Percentiles rank a stretch among this genome's conserved stretches.
phyloP scores from a whole-genome alignment of 176 grass and related monocot genomes.

The Sorghum bicolor region Sorghum_bicolor_NCBIv3 NC_012870.2:68842001-68842500 shows the following conservation, averaged over 20 bases:
- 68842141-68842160: not conserved
- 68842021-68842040: not conserved
- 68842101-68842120: constrained; percentile 3
- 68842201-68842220: not conserved
- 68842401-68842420: constrained; percentile 13
- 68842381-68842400: constrained; percentile 37
- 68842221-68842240: not conserved
- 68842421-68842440: constrained; percentile 23
- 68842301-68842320: not conserved
- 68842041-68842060: not conserved
- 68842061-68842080: not conserved
- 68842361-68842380: constrained; percentile 36
- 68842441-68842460: constrained; percentile 22
- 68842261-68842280: constrained; percentile 32
- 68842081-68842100: not conserved
- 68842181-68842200: not conserved
- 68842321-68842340: constrained; percentile 35
- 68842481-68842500: not conserved
- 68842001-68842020: no score
- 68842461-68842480: not conserved
- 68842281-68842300: constrained; percentile 12
- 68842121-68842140: not conserved
- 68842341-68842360: constrained; percentile 32
- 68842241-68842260: not conserved
- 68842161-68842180: constrained; percentile 25